These are phyloP conservation scores for Alternaria infectoria DNA, from an alignment of 2,329 filamentous ascomycete species.

Conservation along the genomic window DNA sequence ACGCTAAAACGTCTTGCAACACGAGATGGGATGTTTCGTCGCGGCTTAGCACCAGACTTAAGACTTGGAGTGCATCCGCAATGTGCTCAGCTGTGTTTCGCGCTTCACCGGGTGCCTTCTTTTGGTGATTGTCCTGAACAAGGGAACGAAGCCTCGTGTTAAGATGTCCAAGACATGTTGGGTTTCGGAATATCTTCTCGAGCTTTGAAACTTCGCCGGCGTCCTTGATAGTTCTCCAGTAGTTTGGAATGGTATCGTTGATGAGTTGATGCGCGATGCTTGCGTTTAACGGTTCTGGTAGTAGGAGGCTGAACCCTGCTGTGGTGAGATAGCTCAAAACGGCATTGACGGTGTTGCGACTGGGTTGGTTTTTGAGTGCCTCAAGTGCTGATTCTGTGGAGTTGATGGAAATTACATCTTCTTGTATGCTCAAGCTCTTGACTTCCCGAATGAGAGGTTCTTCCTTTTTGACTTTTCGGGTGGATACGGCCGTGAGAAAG, in stretches of 20 bases:
- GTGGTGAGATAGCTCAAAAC: conserved; percentile 61
- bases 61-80: conserved; percentile 52
- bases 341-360: conserved; percentile 61
- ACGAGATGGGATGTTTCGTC: conserved; percentile 52
- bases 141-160: conserved; percentile 71
- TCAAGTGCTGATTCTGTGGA: conserved; percentile 62
- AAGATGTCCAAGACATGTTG: conserved; percentile 79
- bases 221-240: conserved; percentile 65
- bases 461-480: conserved; percentile 30
- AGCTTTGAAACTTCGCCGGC: conserved; percentile 52
- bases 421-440: conserved; percentile 15
- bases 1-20: conserved; percentile 52
- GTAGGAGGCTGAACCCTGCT: conserved; percentile 62
- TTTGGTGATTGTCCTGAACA: conserved; percentile 50
- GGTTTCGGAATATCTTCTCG: conserved; percentile 70
- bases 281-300: conserved; percentile 70
- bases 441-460: conserved; percentile 25
- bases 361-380: conserved; percentile 66
- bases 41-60: conserved; percentile 53
- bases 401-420: conserved; percentile 20
- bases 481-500: conserved; percentile 57
- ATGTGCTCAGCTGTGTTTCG: conserved; percentile 43
- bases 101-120: conserved; percentile 40
- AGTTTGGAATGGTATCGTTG: conserved; percentile 77
- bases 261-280: conserved; percentile 79